Evolutionary conservation across 495 filamentous ascomycete genomes (phyloP), one percentile per base, ranked within the genome.

Genomic region (Pyrenula aspistea): DNA sequence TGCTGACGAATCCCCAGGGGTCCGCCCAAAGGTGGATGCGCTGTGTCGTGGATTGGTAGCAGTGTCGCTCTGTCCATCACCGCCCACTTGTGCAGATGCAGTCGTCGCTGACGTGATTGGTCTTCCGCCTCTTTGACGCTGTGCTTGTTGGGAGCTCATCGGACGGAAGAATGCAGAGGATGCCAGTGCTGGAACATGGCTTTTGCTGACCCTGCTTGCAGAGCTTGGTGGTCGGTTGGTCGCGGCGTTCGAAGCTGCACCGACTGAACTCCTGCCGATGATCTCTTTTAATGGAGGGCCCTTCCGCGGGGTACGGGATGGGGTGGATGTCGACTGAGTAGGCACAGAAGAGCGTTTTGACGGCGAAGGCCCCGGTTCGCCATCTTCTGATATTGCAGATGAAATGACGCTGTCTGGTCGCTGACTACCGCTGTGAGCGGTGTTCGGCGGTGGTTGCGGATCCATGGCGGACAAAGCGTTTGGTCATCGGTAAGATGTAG

Each of bases 81-180:
- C 63, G 60, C 69, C 73, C 42, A 73, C 73, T 21, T 75, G 71
- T 31, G 68, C 72, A 10, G 71, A 66, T 10, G 71, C 64, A 10
- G 67, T 66, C 42, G 67, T 69, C 50, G 65, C 75, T 59, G 70
- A 72, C 55, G 65, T 76, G 59, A 65, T 59, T 15, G 80, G 79
- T 12, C 79, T 73, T 23, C 78, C 75, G 51, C 83, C 83, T 64
- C 93, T 77, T 67, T 97, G 94, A 54, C 90, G 91, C 69, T 98
- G 93, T 53, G 96, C 75, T 65, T 88, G 83, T 68, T 96, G 91
- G 22, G 90, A 94, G 71, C 91, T 96, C 93, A 98, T 95, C 19
- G 93, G 93, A 10, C 85, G 84, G 62, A 96, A 96, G 69, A 98
- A 97, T 20, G 86, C 92, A 60, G 91, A 85, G 12, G 90, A 89